These are phyloP conservation scores for Plasmopara halstedii DNA, from an alignment of 352 stramenopile species.

Conservation along the genomic window DNA sequence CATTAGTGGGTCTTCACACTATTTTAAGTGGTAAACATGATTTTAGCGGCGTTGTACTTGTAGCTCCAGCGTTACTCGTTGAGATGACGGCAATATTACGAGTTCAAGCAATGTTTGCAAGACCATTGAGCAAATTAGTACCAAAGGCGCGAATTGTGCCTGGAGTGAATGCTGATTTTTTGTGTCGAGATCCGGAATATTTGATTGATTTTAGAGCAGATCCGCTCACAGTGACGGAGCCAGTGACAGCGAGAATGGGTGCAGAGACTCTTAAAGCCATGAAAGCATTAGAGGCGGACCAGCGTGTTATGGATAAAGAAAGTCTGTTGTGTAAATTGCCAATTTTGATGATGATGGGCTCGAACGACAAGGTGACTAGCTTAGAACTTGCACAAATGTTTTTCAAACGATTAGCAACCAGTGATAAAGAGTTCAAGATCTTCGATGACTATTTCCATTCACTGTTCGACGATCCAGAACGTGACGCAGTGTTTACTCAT, in stretches of 20 bases:
- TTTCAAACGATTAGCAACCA: conserved; percentile 25
- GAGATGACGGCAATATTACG: conserved; percentile 41
- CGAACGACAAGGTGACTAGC: conserved; percentile 46
- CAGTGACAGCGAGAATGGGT: conserved; percentile 36
- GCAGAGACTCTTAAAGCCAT: conserved; percentile 38
- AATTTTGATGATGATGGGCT: conserved; percentile 42
- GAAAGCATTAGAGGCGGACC: conserved; percentile 22
- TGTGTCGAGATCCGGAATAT: conserved; percentile 32
- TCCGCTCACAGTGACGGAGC: conserved; percentile 32
- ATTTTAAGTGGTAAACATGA: conserved; percentile 34
- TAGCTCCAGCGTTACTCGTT: conserved; percentile 44
- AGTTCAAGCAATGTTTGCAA: conserved; percentile 32
- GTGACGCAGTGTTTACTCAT: conserved; percentile 32
- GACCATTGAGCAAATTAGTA: conserved; percentile 37
- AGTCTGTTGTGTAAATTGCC: conserved; percentile 25
- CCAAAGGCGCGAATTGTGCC: conserved; percentile 47
- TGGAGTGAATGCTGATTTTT: conserved; percentile 33
- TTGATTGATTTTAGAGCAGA: conserved; percentile 32
- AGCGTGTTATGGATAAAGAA: conserved; percentile 20
- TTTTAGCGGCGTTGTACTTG: conserved; percentile 44
- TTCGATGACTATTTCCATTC: conserved; percentile 52
- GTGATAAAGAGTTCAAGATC: conserved; percentile 55
- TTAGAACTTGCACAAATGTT: conserved; percentile 40
- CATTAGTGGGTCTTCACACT: conserved; percentile 48
- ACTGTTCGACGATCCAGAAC: conserved; percentile 59